Conservation (phyloP, 2,329 filamentous ascomycete species). For the Neopestalotiopsis rosae region DNA sequence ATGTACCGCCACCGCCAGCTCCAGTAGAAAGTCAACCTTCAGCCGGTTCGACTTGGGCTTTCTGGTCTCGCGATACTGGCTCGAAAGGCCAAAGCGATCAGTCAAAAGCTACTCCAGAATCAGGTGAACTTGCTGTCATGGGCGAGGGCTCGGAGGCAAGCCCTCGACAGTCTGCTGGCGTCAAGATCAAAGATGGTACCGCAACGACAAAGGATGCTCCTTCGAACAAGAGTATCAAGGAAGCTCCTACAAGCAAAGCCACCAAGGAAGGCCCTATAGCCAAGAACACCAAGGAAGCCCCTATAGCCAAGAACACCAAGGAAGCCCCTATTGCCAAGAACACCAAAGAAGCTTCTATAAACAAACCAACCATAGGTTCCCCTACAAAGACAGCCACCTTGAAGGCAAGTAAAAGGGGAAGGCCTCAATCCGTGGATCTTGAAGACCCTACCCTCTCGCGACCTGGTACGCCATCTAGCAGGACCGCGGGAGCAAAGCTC, state of each 20-base stretch:
- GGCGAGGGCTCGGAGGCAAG: constrained; percentile 62
- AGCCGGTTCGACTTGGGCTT: constrained; percentile 76
- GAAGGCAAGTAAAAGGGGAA: constrained; percentile 50
- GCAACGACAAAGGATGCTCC: constrained; percentile 40
- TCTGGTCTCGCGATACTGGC: constrained; percentile 71
- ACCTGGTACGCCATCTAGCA: constrained; percentile 40
- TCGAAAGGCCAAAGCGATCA: constrained; percentile 37
- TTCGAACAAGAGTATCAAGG: constrained; percentile 33
- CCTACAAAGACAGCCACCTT: constrained; percentile 31
- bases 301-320: constrained; percentile 24
- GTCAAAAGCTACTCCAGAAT: constrained; percentile 39
- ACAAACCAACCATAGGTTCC: constrained; percentile 24
- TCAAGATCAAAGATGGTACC: constrained; percentile 43
- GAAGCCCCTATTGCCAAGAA: constrained; percentile 23
- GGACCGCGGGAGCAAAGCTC: constrained; percentile 35
- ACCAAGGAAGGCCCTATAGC: constrained; percentile 30
- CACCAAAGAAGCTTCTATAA: constrained; percentile 28
- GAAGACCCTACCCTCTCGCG: constrained; percentile 43
- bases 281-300: constrained; percentile 30
- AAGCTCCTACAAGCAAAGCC: constrained; percentile 13
- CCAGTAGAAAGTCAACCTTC: constrained; percentile 41
- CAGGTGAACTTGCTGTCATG: constrained; percentile 62
- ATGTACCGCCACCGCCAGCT: constrained; percentile 41
- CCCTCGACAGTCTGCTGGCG: constrained; percentile 51
- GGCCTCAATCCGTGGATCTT: constrained; percentile 54